Evolutionary conservation across 140 eudicot species (phyloP).

Genomic region (Erigeron philadelphicus): DNA sequence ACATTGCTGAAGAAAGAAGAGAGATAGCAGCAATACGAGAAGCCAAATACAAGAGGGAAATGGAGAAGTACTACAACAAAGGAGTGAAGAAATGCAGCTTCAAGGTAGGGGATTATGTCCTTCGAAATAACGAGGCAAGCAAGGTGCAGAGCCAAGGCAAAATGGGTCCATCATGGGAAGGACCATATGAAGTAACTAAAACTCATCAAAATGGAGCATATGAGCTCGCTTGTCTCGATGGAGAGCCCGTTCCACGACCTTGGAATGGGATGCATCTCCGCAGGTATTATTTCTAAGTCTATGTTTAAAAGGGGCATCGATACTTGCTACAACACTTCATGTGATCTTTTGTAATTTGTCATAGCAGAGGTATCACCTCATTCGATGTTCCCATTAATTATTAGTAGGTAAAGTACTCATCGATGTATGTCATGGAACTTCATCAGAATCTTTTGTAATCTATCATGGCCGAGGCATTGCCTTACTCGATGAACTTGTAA

Average conservation of each 20-base stretch:
- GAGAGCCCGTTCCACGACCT: not conserved
- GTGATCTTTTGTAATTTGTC: too few species aligned
- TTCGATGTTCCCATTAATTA: too few species aligned
- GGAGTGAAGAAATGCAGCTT: not conserved
- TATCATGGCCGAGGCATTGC: too few species aligned
- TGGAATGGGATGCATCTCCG: not conserved
- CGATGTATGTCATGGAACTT: too few species aligned
- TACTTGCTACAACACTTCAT: too few species aligned
- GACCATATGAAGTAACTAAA: not conserved
- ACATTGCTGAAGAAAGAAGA: not conserved
- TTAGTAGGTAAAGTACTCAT: too few species aligned
- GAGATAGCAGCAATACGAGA: not conserved
- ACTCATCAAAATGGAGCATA: not conserved
- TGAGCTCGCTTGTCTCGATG: not conserved
- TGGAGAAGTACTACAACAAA: not conserved
- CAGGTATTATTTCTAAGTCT: not conserved
- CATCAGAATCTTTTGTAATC: too few species aligned
- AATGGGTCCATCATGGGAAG: not conserved
- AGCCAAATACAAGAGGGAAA: not conserved
- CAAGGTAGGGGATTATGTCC: not conserved
- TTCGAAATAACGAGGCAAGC: not conserved
- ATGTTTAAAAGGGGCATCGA: too few species aligned
- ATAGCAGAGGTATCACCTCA: too few species aligned
- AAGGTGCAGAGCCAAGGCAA: not conserved
- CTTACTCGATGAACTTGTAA: too few species aligned